phyloP scores from a whole-genome alignment of 768 basidiomycete genomes.

The Lentinula sp. region DNA sequence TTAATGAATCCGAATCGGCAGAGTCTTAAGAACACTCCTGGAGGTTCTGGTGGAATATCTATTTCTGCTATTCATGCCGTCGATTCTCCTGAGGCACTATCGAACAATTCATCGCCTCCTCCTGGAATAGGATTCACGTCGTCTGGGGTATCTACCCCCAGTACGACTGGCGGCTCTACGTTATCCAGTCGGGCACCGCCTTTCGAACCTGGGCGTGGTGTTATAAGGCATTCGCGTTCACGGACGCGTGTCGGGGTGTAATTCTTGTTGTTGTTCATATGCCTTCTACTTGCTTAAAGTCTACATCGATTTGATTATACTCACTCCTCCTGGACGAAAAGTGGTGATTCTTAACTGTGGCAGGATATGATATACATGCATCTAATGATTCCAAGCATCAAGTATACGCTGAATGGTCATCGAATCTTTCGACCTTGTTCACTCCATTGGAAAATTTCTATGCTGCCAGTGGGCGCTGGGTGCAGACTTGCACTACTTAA shows the following conservation, averaged over 20 bases:
- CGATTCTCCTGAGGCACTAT: conserved; percentile 7
- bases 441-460: no score
- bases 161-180: conserved; percentile 20
- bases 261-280: no score
- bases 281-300: no score
- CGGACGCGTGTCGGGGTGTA: neutral
- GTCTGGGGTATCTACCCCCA: conserved; percentile 15
- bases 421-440: no score
- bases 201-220: conserved; percentile 36
- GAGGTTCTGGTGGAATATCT: neutral
- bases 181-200: conserved; percentile 45
- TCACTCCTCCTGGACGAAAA: no score
- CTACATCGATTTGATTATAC: no score
- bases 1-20: conserved; percentile 8
- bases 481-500: no score
- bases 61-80: conserved; percentile 1
- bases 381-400: no score
- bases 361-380: no score
- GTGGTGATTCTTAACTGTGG: no score
- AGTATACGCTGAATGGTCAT: no score
- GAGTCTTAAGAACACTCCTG: neutral
- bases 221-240: neutral
- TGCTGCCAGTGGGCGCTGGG: no score
- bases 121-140: conserved; percentile 11
- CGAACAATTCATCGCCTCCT: conserved; percentile 9